These are phyloP conservation scores for Hyphopichia khmerensis DNA, from an alignment of 1,139 yeast genomes.

Conservation along the genomic window DNA sequence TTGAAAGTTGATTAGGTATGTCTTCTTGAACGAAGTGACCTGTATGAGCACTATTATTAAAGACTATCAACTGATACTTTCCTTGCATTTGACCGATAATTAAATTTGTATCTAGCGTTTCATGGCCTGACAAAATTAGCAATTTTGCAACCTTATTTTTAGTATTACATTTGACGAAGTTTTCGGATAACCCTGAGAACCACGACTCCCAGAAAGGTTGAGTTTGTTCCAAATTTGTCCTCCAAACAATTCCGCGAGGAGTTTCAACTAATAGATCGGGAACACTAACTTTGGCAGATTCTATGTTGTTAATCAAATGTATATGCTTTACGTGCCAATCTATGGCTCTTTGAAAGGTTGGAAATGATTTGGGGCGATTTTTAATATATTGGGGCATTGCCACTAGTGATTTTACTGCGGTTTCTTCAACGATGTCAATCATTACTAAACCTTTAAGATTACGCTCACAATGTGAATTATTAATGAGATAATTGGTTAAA, in stretches of 20 bases:
- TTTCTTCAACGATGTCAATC: conserved; percentile 92
- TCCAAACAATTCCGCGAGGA: conserved; percentile 47
- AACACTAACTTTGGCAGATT: conserved; percentile 73
- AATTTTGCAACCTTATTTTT: conserved; percentile 54
- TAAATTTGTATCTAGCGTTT: conserved; percentile 76
- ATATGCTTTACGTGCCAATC: conserved; percentile 71
- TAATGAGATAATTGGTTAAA: conserved; percentile 47
- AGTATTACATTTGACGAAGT: conserved; percentile 46
- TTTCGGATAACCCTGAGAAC: conserved; percentile 71
- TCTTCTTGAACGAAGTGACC: conserved; percentile 97
- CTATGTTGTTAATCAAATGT: conserved; percentile 51
- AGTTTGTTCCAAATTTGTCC: conserved; percentile 59
- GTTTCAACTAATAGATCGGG: conserved; percentile 54
- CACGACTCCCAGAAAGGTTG: conserved; percentile 75
- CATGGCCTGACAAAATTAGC: conserved; percentile 85
- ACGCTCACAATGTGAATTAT: conserved; percentile 12
- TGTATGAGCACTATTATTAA: conserved; percentile 54
- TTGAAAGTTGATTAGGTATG: conserved; percentile 65
- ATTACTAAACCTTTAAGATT: conserved; percentile 64
- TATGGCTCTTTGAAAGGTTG: conserved; percentile 57
- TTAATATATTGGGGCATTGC: conserved; percentile 66
- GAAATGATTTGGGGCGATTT: conserved; percentile 61
- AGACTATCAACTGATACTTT: conserved; percentile 83
- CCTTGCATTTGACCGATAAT: conserved; percentile 98
- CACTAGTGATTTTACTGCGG: conserved; percentile 69